phyloP scores from a whole-genome alignment of 139 green algal genomes.

The Spirogloea muscicola region DNA sequence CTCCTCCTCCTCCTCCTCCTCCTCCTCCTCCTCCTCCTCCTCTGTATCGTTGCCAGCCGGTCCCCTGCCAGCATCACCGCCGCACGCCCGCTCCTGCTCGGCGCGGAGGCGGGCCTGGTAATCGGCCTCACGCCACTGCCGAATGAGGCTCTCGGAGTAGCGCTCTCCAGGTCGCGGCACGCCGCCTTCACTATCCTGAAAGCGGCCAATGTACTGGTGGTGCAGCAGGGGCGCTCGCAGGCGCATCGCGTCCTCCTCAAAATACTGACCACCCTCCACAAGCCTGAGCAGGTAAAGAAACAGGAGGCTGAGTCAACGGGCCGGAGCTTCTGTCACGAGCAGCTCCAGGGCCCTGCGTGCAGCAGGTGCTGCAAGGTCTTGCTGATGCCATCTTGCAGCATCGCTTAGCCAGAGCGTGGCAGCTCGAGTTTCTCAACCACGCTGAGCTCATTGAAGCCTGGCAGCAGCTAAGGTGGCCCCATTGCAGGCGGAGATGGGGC shows the following conservation, averaged over 20 bases:
- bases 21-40: constrained; percentile 9
- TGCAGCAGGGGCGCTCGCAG: constrained; percentile 62
- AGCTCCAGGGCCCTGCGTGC: too few species aligned
- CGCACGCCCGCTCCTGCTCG: too few species aligned
- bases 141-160: constrained; percentile 44
- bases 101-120: constrained; percentile 9
- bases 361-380: too few species aligned
- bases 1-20: constrained; percentile 1
- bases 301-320: constrained; percentile 4
- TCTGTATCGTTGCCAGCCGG: neutral
- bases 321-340: too few species aligned
- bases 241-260: constrained; percentile 65
- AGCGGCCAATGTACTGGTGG: constrained; percentile 65
- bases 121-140: constrained; percentile 55
- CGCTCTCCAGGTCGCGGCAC: constrained; percentile 27
- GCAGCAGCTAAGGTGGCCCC: too few species aligned
- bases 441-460: too few species aligned
- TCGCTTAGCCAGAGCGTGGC: too few species aligned
- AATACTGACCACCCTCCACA: constrained; percentile 58
- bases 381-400: too few species aligned
- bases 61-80: too few species aligned
- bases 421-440: too few species aligned
- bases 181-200: constrained; percentile 7
- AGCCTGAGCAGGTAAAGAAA: constrained; percentile 21
- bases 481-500: too few species aligned